Base-by-base conservation (phyloP, 805 yeast genomes). In the Cyberlindnera samutprakarnensis region DNA sequence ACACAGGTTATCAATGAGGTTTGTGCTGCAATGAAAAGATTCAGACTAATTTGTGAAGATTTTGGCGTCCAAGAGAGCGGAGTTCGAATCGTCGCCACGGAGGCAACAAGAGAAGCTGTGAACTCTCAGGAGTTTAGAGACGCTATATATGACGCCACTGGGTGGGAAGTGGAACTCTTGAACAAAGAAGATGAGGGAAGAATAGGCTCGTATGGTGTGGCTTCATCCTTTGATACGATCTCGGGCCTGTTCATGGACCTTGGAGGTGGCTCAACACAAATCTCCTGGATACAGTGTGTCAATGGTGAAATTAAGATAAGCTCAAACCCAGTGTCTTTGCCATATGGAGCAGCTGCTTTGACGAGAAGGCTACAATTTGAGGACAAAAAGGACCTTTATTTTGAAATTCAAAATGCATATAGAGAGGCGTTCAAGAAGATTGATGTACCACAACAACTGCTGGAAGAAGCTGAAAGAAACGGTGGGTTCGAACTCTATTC, bases 281-380 rank as follows among this genome's bases (percentile, higher is more conserved):
- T 81, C 23, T 75, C 82, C 25, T 81, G 90, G 87, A 72, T 80
- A 14, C 62, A 64, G 37, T 69, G 77, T 24, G 54, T 58, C 18
- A 62, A 65, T 30, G 86, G 85, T 5, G 68, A 66, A 36, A 64
- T 78, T 18, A 57, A 58, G 35, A 65, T 72, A 41, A 72, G 80
- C 18, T 59, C 64, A 7, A 64, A 62, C 12, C 82, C 86, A 0
- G 75, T 76, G 3, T 70, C 78, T 2, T 54, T 79, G 28, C 87
- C 87, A 1, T 81, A 75, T 49, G 90, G 90, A 14, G 82, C 86
- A 2, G 84, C 81, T 18, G 77, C 78, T 1, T 54, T 80, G 26
- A 66, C 80, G 0, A 64, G 73, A 43, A 56, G 83, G 42, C 51
- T 78, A 38, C 61, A 62, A 34, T 47, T 60, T 27, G 83, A 76